Conservation (phyloP, 2,329 filamentous ascomycete species). For the Diplodia sapinea region DNA sequence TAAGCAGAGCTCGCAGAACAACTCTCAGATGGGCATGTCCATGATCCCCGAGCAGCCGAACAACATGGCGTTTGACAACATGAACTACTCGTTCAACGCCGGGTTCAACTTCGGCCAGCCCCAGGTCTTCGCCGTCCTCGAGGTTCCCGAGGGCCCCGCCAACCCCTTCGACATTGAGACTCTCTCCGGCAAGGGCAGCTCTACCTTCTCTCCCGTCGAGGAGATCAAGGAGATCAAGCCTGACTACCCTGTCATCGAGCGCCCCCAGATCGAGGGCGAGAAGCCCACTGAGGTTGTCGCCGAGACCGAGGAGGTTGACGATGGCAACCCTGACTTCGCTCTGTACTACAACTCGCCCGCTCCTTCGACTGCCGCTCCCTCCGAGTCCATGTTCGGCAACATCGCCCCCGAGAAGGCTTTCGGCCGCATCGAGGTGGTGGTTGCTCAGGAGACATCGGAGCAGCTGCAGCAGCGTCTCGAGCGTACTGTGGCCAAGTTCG, state of each 20-base stretch:
- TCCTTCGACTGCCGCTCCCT: slow-evolving; percentile 43
- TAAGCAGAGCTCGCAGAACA: slow-evolving; percentile 64
- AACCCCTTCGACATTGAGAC: slow-evolving; percentile 64
- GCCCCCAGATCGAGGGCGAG: slow-evolving; percentile 42
- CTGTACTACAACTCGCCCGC: slow-evolving; percentile 60
- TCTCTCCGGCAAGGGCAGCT: slow-evolving; percentile 71
- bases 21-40: slow-evolving; percentile 71
- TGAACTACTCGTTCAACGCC: slow-evolving; percentile 57
- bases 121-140: slow-evolving; percentile 74
- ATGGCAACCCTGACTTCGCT: slow-evolving; percentile 66
- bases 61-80: slow-evolving; percentile 70
- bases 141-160: slow-evolving; percentile 69
- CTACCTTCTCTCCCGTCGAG: slow-evolving; percentile 40
- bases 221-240: slow-evolving; percentile 55
- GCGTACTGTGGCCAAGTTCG: slow-evolving; percentile 45
- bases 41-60: slow-evolving; percentile 76
- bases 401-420: slow-evolving; percentile 65
- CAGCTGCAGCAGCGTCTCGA: slow-evolving; percentile 44
- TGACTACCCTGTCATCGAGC: slow-evolving; percentile 57
- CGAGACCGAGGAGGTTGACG: slow-evolving; percentile 65
- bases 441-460: slow-evolving; percentile 53
- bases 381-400: slow-evolving; percentile 46
- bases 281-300: slow-evolving; percentile 37
- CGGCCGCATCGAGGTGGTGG: slow-evolving; percentile 69
- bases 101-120: slow-evolving; percentile 60